Conservation (phyloP, 371 early-diverging fungal species). For the Mucor ambiguus region DNA sequence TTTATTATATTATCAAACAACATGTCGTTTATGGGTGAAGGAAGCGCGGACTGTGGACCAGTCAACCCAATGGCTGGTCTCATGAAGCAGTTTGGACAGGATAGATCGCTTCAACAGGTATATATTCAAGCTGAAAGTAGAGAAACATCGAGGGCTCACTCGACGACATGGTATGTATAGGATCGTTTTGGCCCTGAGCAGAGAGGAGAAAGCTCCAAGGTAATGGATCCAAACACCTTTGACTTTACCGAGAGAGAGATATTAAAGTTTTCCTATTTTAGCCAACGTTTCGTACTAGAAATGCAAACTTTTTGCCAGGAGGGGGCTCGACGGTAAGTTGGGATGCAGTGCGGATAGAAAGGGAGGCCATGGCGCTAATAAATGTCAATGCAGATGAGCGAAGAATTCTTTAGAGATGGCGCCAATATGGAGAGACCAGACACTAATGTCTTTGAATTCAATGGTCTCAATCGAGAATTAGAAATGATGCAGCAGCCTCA, state of each 20-base stretch:
- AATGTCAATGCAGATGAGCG: constrained; percentile 23
- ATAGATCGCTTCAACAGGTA: constrained; percentile 82
- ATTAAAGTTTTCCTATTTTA: constrained; percentile 9
- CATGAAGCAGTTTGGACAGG: constrained; percentile 78
- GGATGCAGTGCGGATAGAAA: not conserved
- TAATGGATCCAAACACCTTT: constrained; percentile 18
- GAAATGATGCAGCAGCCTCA: constrained; percentile 44
- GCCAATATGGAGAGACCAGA: constrained; percentile 34
- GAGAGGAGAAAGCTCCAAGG: constrained; percentile 62
- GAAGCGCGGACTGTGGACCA: constrained; percentile 79
- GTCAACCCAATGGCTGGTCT: constrained; percentile 75
- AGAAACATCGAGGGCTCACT: not conserved
- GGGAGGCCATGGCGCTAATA: not conserved
- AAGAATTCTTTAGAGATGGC: constrained; percentile 48
- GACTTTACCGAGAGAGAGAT: not conserved
- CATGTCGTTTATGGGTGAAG: constrained; percentile 32
- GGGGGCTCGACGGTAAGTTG: not conserved
- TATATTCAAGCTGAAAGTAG: not conserved
- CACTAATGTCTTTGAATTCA: constrained; percentile 53
- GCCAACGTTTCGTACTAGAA: constrained; percentile 38
- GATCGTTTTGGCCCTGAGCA: constrained; percentile 61
- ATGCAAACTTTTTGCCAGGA: constrained; percentile 2
- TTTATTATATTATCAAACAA: not conserved
- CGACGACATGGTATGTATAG: constrained; percentile 31
- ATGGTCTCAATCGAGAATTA: constrained; percentile 59